Evolutionary conservation across 257 asterid species (phyloP).

Genomic region (Dorcoceras hygrometricum): DNA sequence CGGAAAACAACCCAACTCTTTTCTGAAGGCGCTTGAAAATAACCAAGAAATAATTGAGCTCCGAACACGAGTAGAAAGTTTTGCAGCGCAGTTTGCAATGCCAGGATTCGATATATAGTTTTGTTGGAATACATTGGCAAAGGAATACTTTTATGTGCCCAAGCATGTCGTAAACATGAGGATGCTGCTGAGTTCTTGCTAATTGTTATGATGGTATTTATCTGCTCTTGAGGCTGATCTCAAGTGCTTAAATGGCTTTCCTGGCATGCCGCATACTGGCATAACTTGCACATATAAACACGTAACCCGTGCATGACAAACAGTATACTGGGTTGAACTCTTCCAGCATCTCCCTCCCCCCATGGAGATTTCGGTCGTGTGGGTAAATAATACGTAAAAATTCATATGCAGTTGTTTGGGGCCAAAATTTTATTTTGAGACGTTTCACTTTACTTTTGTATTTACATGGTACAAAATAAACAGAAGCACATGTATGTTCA

Average conservation of each 20-base stretch:
- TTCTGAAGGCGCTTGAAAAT: constrained; percentile 68
- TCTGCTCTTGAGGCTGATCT: not conserved
- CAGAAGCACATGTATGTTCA: not conserved
- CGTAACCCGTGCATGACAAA: not conserved
- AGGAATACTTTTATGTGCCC: not conserved
- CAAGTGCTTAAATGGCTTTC: not conserved
- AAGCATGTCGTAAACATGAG: not conserved
- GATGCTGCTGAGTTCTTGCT: not conserved
- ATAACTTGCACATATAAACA: not conserved
- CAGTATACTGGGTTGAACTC: not conserved
- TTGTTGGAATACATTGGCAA: not conserved
- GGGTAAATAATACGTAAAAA: not conserved
- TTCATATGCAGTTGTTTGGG: not conserved
- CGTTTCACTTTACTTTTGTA: not conserved
- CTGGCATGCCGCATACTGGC: not conserved
- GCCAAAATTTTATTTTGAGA: not conserved
- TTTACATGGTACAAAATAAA: not conserved
- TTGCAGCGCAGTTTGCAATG: constrained; percentile 51
- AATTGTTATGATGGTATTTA: too few species aligned
- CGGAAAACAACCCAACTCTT: constrained; percentile 60
- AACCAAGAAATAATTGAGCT: constrained; percentile 77
- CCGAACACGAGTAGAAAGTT: constrained; percentile 41
- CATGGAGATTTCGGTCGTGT: not conserved
- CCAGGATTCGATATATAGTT: constrained; percentile 43
- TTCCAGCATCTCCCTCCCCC: not conserved